Base-by-base conservation (phyloP, 371 early-diverging fungal species). In the Paraphysoderma sedebokerense region DNA sequence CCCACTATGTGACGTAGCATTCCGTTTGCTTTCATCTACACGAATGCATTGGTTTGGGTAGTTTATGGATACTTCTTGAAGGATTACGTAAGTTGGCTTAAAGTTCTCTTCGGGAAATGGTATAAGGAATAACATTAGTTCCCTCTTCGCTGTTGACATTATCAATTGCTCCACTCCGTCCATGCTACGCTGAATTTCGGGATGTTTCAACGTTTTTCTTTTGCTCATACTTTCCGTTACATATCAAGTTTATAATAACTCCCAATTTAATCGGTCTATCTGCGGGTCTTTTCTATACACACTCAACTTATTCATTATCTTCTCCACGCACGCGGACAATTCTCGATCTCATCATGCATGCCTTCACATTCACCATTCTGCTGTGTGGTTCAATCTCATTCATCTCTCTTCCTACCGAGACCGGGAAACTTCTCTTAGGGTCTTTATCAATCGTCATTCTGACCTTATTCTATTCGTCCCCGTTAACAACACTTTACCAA, bases 391-490 rank as follows among this genome's bases (percentile, higher is more conserved):
- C 26, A 7, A 9, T 27, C 48, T 37, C 38, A 1, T 8, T n/a
- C 19, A 26, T 37, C 11, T 38, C 2, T 11, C 39, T 39, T 1
- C 6, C 26, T 8, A 5, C 9, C 30, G 20, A 20, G 19, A 17
- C 34, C 0, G 30, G 33, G 23, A 28, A 33, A 13, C 28, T 26
- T 5, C 5, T 56, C 7, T 29, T 56, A 2, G 56, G 56, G 26
- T 52, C 29, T 1, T 9, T 45, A n/a, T 49, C 46, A 13, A 22
- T 36, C 30, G 19, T 37, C 2, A 36, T 49, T 2, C 42, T 56
- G 32, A 40, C 35, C 22, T n/a, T 50, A 9, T 56, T 56, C 49
- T 56, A 56, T 48, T 17, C 50, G 27, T 47, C 56, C 2, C 56
- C 56, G 3, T 31, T 56, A 2, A 30, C 57, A 4, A 48, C 58